Percentiles rank a stretch among this genome's conserved stretches.
Conservation (phyloP, 1,284 basidiomycete species). For the Ceratobasidium sp. region DNA sequence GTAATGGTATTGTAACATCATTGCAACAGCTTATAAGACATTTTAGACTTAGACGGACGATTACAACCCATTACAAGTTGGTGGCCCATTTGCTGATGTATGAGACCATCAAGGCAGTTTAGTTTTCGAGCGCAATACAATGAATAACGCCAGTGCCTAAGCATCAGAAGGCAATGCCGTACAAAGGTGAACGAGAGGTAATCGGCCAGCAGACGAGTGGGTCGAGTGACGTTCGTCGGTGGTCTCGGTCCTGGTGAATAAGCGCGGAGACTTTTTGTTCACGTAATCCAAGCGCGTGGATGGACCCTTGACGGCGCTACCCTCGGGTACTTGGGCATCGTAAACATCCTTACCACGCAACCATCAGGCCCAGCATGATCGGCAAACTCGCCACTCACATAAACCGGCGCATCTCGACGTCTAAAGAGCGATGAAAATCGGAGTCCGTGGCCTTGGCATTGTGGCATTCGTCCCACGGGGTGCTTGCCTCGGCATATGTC, state of each 20-base stretch:
- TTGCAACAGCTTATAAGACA: too few relatives aligned
- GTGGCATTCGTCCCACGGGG: slow-evolving; percentile 28
- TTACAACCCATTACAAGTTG: too few relatives aligned
- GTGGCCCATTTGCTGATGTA: too few relatives aligned
- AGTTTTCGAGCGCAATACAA: slow-evolving; percentile 97
- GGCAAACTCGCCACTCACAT: too few relatives aligned
- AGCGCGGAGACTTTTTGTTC: slow-evolving; percentile 99
- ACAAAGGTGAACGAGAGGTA: slow-evolving; percentile 59
- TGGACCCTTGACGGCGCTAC: slow-evolving; percentile 93
- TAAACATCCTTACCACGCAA: too few relatives aligned
- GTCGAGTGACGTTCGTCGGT: slow-evolving; percentile 73
- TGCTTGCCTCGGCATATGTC: neutral
- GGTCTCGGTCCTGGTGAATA: slow-evolving; percentile 97
- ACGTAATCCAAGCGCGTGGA: slow-evolving; percentile 90
- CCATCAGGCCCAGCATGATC: too few relatives aligned
- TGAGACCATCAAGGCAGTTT: too few relatives aligned
- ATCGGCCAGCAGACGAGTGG: neutral
- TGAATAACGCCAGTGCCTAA: too few relatives aligned
- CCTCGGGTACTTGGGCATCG: too few relatives aligned
- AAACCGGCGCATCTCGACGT: too few relatives aligned
- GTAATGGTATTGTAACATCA: too few relatives aligned
- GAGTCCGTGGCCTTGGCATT: neutral
- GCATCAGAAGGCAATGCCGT: slow-evolving; percentile 93
- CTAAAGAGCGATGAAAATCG: slow-evolving; percentile 48
- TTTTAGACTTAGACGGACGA: too few relatives aligned